Evolutionary conservation across 139 green algal species (phyloP).

Genomic region (Coelastrella sp.): DNA sequence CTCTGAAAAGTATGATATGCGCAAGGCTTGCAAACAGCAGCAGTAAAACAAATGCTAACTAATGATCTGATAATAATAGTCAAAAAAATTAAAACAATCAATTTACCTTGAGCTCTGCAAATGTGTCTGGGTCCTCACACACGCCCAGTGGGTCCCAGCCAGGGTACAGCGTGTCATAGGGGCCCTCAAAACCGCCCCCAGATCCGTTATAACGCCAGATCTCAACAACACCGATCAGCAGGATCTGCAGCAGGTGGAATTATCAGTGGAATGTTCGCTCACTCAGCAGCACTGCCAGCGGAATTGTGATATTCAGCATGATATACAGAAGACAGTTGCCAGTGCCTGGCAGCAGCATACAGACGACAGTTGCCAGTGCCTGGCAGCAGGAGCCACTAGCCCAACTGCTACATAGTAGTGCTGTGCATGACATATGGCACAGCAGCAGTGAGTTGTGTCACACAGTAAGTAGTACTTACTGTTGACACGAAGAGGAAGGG

Average conservation of each 20-base stretch:
- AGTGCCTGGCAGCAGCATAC: no score
- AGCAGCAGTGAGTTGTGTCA: neutral
- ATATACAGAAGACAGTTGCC: no score
- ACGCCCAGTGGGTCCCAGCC: slow-evolving; percentile 41
- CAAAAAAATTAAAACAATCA: neutral
- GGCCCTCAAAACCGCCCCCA: slow-evolving; percentile 37
- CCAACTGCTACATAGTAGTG: no score
- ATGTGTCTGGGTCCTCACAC: slow-evolving; percentile 24
- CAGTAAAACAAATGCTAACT: neutral
- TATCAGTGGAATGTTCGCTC: no score
- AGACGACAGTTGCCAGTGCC: no score
- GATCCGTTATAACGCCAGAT: slow-evolving; percentile 40
- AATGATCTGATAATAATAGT: no score
- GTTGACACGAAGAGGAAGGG: slow-evolving; percentile 44
- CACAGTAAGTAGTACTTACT: no score
- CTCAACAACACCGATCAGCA: slow-evolving; percentile 16
- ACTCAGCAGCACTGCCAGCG: no score
- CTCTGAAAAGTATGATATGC: neutral
- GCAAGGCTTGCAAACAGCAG: neutral
- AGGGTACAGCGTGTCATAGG: slow-evolving; percentile 41
- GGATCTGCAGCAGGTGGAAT: slow-evolving; percentile 23
- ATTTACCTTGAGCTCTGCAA: slow-evolving; percentile 41
- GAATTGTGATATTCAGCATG: no score
- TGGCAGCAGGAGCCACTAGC: no score
- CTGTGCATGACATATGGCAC: neutral